phyloP scores from a whole-genome alignment of 495 filamentous ascomycete species.

The Amorphotheca resinae region DNA sequence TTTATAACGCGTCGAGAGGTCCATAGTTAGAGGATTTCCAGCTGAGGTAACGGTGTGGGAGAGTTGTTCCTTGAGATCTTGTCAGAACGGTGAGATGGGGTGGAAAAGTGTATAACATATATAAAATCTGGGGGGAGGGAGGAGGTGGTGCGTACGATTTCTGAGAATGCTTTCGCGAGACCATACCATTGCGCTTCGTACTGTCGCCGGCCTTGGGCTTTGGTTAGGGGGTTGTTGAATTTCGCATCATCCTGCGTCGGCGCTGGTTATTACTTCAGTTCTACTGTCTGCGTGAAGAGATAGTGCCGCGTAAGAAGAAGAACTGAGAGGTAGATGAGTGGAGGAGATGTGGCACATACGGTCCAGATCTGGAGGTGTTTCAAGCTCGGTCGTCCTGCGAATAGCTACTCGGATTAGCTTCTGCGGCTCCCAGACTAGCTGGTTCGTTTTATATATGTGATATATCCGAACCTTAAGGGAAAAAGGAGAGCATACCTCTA shows the following conservation, averaged over 20 bases:
- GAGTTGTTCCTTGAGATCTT: slow-evolving; percentile 26
- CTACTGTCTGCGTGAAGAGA: not conserved
- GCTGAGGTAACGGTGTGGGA: slow-evolving; percentile 35
- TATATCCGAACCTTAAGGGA: too few species aligned
- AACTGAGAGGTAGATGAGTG: not conserved
- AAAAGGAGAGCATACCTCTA: slow-evolving; percentile 30
- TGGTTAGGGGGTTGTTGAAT: slow-evolving; percentile 17
- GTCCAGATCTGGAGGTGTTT: slow-evolving; percentile 43
- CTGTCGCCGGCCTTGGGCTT: slow-evolving; percentile 14
- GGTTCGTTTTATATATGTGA: too few species aligned
- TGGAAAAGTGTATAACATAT: too few species aligned
- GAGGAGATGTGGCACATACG: not conserved
- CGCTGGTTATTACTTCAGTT: not conserved
- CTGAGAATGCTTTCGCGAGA: slow-evolving; percentile 11
- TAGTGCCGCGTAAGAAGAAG: not conserved
- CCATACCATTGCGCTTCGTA: slow-evolving; percentile 22
- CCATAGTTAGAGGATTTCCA: slow-evolving; percentile 43
- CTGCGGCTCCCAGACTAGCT: too few species aligned
- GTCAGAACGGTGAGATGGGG: slow-evolving; percentile 28
- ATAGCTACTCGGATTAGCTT: too few species aligned
- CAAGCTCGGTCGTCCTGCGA: slow-evolving; percentile 41
- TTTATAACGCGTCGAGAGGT: slow-evolving; percentile 38
- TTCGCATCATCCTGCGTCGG: slow-evolving; percentile 12
- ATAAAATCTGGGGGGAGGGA: too few species aligned
- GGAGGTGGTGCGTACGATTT: too few species aligned